Conservation (phyloP, 1,139 yeast species). For the Yamadazyma epiphylla region DNA sequence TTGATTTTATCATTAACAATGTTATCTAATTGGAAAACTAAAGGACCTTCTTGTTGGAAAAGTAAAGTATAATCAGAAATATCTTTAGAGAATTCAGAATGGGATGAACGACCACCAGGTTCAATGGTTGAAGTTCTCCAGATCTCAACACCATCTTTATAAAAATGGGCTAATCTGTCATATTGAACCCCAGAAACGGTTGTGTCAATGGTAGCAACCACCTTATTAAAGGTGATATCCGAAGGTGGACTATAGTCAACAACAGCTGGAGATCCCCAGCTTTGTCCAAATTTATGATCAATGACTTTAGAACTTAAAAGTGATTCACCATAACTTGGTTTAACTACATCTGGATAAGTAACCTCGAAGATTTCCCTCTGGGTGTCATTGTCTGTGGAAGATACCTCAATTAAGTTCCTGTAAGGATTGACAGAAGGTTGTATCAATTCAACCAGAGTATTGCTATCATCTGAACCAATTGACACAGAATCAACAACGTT, state of each 20-base stretch:
- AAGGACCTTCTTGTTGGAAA: constrained; percentile 37
- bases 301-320: constrained; percentile 23
- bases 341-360: constrained; percentile 26
- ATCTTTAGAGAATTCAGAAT: constrained; percentile 57
- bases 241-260: constrained; percentile 18
- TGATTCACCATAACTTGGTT: constrained; percentile 25
- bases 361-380: constrained; percentile 24
- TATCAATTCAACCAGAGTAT: no score
- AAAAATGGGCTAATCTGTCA: constrained; percentile 72
- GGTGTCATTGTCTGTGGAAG: no score
- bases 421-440: constrained; percentile 1
- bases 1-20: constrained; percentile 51
- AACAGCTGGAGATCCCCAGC: constrained; percentile 34
- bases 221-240: constrained; percentile 49
- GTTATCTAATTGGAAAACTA: constrained; percentile 64
- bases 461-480: background rate
- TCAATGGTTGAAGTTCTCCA: constrained; percentile 89
- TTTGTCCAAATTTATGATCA: constrained; percentile 32
- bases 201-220: constrained; percentile 56
- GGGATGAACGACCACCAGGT: constrained; percentile 52
- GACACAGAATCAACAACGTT: no score
- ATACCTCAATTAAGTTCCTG: background rate
- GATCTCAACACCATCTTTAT: constrained; percentile 59
- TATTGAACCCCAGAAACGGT: constrained; percentile 66
- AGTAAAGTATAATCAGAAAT: constrained; percentile 53